Conservation (phyloP, 192 early-diverging fungal species). For the Geranomyces variabilis region DNA sequence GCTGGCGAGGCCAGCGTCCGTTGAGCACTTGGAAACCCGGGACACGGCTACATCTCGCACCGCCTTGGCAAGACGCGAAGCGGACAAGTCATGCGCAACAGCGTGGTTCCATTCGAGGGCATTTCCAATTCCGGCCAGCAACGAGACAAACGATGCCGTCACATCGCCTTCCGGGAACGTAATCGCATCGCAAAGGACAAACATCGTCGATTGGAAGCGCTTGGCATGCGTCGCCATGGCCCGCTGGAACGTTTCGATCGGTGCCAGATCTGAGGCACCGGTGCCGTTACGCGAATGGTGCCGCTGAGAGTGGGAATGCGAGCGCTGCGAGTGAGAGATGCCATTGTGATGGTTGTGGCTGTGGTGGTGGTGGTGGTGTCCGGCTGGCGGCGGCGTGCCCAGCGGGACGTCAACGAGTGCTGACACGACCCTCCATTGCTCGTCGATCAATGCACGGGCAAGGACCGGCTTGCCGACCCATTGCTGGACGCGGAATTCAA, state of each 20-base stretch:
- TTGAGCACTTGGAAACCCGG: background rate
- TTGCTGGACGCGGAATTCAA: conserved; percentile 55
- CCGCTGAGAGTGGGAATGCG: no score
- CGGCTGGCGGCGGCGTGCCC: background rate
- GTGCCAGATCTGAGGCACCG: background rate
- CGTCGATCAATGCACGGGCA: conserved; percentile 44
- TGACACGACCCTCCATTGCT: conserved; percentile 48
- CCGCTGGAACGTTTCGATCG: background rate
- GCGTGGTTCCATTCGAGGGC: conserved; percentile 51
- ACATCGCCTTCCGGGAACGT: conserved; percentile 40
- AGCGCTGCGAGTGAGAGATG: background rate
- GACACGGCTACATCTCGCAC: conserved; percentile 18
- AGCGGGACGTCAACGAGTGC: conserved; percentile 40
- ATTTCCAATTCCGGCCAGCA: conserved; percentile 35
- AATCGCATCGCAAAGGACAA: conserved; percentile 54
- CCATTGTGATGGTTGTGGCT: background rate
- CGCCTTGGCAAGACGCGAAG: conserved; percentile 37
- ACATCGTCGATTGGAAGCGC: conserved; percentile 51
- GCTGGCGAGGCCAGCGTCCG: conserved; percentile 16
- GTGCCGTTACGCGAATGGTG: background rate
- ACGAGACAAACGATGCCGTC: conserved; percentile 14
- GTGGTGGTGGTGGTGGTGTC: background rate
- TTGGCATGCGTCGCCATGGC: conserved; percentile 35
- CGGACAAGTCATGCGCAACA: conserved; percentile 47
- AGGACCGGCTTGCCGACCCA: conserved; percentile 52